Conservation (phyloP, 768 basidiomycete species). For the Boletus subcaerulescens region DNA sequence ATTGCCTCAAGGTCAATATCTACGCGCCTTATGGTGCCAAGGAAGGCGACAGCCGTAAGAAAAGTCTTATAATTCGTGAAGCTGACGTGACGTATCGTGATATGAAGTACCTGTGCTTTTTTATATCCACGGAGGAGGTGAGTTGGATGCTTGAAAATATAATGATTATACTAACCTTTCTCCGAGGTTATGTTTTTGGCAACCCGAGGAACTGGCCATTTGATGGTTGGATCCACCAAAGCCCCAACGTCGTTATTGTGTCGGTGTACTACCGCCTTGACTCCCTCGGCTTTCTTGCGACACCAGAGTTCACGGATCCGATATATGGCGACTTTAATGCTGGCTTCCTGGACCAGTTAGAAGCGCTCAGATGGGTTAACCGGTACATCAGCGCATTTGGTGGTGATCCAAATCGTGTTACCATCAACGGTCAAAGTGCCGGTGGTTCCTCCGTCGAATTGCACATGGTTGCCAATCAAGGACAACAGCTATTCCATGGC, state of each 20-base stretch:
- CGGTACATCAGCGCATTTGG: constrained; percentile 38
- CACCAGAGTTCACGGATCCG: constrained; percentile 43
- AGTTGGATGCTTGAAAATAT: neutral
- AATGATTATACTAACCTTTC: no score
- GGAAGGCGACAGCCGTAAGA: constrained; percentile 45
- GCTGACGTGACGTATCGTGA: neutral
- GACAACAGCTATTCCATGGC: constrained; percentile 42
- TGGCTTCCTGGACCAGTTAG: constrained; percentile 53
- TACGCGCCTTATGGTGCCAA: constrained; percentile 52
- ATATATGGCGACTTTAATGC: constrained; percentile 48
- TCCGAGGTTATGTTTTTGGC: constrained; percentile 51
- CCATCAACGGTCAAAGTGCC: constrained; percentile 60
- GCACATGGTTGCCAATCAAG: constrained; percentile 48
- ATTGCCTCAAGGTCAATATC: constrained; percentile 66
- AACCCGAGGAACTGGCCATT: constrained; percentile 68
- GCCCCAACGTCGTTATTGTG: constrained; percentile 58
- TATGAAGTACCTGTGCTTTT: constrained; percentile 36
- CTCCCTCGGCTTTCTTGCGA: constrained; percentile 60
- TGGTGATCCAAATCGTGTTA: constrained; percentile 38
- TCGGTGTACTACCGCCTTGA: constrained; percentile 66
- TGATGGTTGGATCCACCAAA: constrained; percentile 62
- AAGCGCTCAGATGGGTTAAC: constrained; percentile 40
- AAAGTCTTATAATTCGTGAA: neutral
- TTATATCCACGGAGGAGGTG: constrained; percentile 42
- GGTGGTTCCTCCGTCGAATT: constrained; percentile 55